phyloP scores from a whole-genome alignment of 2,329 filamentous ascomycete species.

The Chaetomium olivaceum region DNA sequence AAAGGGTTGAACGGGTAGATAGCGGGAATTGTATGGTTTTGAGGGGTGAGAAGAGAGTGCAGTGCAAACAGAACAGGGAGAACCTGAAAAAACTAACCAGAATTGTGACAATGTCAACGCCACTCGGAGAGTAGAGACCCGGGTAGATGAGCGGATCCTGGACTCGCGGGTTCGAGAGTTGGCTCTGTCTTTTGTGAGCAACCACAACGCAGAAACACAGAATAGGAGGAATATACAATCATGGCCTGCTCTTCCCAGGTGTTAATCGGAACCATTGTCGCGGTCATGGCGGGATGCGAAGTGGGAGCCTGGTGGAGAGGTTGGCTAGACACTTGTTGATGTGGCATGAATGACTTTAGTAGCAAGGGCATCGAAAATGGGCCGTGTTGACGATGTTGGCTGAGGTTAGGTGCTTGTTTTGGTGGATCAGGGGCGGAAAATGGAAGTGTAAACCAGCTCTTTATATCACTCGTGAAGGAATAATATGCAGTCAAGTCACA shows the following conservation, averaged over 20 bases:
- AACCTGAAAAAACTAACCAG: slow-evolving; percentile 45
- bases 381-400: background rate
- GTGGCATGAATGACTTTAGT: background rate
- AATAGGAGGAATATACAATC: slow-evolving; percentile 5
- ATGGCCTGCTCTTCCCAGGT: slow-evolving; percentile 23
- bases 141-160: slow-evolving; percentile 55
- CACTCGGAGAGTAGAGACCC: slow-evolving; percentile 56
- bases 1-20: background rate
- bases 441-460: background rate
- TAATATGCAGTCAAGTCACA: background rate
- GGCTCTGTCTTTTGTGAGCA: background rate
- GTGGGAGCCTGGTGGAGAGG: background rate
- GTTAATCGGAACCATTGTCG: slow-evolving; percentile 9
- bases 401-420: background rate
- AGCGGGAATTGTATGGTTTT: background rate
- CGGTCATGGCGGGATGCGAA: slow-evolving; percentile 11
- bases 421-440: background rate
- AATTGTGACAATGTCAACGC: slow-evolving; percentile 57
- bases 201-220: background rate
- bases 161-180: slow-evolving; percentile 13
- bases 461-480: background rate
- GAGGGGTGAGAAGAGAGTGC: background rate
- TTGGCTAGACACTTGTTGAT: background rate
- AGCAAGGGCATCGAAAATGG: background rate
- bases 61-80: background rate